Percentiles rank a stretch among this genome's conserved stretches.
Conservation (phyloP, 2,329 filamentous ascomycete species). For the Pyricularia grisea region DNA sequence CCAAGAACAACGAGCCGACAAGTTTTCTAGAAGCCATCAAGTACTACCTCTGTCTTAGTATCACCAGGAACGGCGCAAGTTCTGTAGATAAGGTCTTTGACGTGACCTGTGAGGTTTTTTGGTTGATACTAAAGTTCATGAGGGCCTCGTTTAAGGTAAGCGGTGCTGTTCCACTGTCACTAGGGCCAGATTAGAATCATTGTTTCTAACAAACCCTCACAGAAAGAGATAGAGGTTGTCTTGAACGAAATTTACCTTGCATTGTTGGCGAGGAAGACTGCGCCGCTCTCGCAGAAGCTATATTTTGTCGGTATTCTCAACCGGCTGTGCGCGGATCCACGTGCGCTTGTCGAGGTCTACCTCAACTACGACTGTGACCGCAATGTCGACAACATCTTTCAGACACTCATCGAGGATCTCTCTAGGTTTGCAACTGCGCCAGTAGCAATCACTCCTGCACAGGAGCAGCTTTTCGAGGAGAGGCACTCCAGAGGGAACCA, state of each 20-base stretch:
- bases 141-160: conserved; percentile 83
- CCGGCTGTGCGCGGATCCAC: conserved; percentile 74
- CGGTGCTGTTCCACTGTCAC: neutral
- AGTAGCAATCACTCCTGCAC: conserved; percentile 61
- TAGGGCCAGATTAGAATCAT: neutral
- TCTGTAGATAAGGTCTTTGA: conserved; percentile 89
- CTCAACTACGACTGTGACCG: conserved; percentile 97
- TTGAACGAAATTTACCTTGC: conserved; percentile 94
- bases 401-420: conserved; percentile 87
- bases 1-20: conserved; percentile 78
- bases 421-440: conserved; percentile 77
- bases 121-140: conserved; percentile 92
- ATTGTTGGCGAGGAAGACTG: conserved; percentile 78
- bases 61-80: conserved; percentile 91
- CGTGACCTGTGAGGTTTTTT: conserved; percentile 94
- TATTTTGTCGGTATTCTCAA: conserved; percentile 83
- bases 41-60: conserved; percentile 89
- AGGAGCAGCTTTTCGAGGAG: conserved; percentile 84
- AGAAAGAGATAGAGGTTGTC: conserved; percentile 97
- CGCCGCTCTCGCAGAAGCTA: conserved; percentile 82
- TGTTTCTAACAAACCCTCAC: conserved; percentile 7
- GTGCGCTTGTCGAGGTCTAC: conserved; percentile 88
- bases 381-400: conserved; percentile 94
- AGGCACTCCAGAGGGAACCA: conserved; percentile 52
- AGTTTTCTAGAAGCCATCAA: conserved; percentile 92